Evolutionary conservation across 441 rosid genomes (phyloP).

Genomic region (Eruca vesicaria): DNA sequence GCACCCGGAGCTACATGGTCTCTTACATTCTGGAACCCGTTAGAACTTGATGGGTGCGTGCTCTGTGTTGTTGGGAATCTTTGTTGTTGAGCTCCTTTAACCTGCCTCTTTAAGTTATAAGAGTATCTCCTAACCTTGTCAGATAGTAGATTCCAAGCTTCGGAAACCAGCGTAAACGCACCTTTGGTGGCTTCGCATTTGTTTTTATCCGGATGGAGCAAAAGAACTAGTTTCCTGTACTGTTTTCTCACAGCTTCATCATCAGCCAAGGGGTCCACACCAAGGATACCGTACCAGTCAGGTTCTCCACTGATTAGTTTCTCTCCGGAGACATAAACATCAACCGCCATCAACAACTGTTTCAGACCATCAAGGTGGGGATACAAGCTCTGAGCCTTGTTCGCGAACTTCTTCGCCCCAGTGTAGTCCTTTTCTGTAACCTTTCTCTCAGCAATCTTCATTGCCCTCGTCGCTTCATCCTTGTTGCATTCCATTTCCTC

Average conservation of each 20-base stretch:
- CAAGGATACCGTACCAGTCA: constrained; percentile 85
- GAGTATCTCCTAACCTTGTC: constrained; percentile 58
- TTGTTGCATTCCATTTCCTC: constrained; percentile 80
- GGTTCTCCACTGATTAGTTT: constrained; percentile 61
- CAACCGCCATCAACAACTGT: constrained; percentile 59
- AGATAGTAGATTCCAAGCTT: constrained; percentile 84
- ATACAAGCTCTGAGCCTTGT: constrained; percentile 77
- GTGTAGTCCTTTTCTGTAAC: constrained; percentile 58
- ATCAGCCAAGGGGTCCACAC: constrained; percentile 62
- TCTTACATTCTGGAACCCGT: constrained; percentile 49
- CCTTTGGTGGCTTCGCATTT: constrained; percentile 78
- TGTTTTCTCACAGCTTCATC: constrained; percentile 74
- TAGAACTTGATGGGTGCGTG: constrained; percentile 43
- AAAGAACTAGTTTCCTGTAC: constrained; percentile 67
- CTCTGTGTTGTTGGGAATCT: constrained; percentile 38
- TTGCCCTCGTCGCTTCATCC: constrained; percentile 92
- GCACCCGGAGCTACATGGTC: constrained; percentile 29
- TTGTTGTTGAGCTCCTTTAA: constrained; percentile 29
- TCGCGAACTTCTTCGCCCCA: constrained; percentile 77
- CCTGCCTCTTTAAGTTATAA: constrained; percentile 59
- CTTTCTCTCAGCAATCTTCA: constrained; percentile 86
- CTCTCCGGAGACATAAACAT: constrained; percentile 72
- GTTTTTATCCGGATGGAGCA: constrained; percentile 97
- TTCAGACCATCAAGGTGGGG: constrained; percentile 77
- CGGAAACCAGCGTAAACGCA: constrained; percentile 79